Conservation (phyloP, 129 eudicot species). For the Flaveria brownii region DNA sequence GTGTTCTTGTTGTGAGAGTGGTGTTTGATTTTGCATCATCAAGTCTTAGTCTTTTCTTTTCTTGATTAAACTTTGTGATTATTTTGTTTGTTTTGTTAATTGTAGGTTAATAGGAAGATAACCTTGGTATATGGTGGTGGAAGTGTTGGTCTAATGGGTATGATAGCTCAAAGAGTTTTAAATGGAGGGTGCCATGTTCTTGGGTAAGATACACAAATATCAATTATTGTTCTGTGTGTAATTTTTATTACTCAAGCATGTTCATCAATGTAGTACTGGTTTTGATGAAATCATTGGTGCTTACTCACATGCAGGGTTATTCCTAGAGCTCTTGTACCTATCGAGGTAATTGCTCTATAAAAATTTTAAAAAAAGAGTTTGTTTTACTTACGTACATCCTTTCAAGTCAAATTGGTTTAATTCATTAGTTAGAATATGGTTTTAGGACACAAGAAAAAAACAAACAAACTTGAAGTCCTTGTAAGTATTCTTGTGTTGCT, state of each 20-base stretch:
- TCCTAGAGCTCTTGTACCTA: constrained; percentile 89
- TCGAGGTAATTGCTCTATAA: constrained; percentile 59
- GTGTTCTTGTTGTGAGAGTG: constrained; percentile 4
- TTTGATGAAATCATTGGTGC: constrained; percentile 29
- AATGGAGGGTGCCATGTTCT: constrained; percentile 94
- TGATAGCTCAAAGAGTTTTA: constrained; percentile 69
- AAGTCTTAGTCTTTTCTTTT: neutral
- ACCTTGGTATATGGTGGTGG: constrained; percentile 97
- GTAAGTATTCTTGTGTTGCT: neutral
- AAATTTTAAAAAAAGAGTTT: neutral
- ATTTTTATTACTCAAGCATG: neutral
- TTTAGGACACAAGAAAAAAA: neutral
- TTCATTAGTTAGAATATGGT: neutral
- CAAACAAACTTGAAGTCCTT: neutral
- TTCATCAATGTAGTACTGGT: neutral
- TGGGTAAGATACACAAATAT: constrained; percentile 55
- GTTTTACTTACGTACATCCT: neutral
- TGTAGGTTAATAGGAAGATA: constrained; percentile 78
- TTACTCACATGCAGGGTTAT: constrained; percentile 66
- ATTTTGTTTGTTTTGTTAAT: neutral
- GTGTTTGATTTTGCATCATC: constrained; percentile 19
- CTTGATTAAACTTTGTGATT: constrained; percentile 9
- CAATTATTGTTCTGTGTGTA: constrained; percentile 13
- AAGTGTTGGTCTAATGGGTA: constrained; percentile 96
- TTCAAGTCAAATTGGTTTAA: constrained; percentile 4